Conservation (phyloP, 2,329 filamentous ascomycete species). For the Biscogniauxia marginata region DNA sequence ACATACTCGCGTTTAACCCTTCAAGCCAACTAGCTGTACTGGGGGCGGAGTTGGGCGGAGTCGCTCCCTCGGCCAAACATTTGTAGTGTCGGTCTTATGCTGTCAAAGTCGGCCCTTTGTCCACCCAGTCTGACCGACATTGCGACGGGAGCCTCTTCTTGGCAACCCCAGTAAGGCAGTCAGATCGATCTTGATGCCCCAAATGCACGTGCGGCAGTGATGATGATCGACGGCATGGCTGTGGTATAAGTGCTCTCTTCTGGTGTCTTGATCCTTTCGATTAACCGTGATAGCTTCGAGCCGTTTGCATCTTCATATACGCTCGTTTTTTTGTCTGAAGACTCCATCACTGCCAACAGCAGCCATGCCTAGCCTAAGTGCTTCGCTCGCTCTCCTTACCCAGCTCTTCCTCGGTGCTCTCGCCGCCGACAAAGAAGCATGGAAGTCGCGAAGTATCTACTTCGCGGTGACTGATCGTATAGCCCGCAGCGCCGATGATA, state of each 20-base stretch:
- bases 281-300: not conserved
- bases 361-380: conserved; percentile 12
- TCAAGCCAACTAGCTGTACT: not conserved
- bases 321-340: not conserved
- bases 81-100: not conserved
- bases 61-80: not conserved
- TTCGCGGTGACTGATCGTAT: conserved; percentile 58
- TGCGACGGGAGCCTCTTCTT: not conserved
- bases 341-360: not conserved
- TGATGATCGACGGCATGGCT: not conserved
- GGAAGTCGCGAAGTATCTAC: conserved; percentile 57
- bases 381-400: conserved; percentile 13
- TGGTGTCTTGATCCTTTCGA: not conserved
- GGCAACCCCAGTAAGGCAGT: not conserved
- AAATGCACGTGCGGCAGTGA: conserved; percentile 3
- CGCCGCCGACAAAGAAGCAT: conserved; percentile 39
- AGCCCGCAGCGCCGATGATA: conserved; percentile 45
- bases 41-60: not conserved
- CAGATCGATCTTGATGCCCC: not conserved
- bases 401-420: conserved; percentile 16
- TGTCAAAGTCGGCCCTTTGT: not conserved
- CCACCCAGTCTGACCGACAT: not conserved
- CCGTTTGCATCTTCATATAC: not conserved
- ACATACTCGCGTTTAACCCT: not conserved
- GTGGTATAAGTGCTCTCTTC: not conserved